phyloP scores from a whole-genome alignment of 352 stramenopile species.

The Globisporangium paroecandrum region DNA sequence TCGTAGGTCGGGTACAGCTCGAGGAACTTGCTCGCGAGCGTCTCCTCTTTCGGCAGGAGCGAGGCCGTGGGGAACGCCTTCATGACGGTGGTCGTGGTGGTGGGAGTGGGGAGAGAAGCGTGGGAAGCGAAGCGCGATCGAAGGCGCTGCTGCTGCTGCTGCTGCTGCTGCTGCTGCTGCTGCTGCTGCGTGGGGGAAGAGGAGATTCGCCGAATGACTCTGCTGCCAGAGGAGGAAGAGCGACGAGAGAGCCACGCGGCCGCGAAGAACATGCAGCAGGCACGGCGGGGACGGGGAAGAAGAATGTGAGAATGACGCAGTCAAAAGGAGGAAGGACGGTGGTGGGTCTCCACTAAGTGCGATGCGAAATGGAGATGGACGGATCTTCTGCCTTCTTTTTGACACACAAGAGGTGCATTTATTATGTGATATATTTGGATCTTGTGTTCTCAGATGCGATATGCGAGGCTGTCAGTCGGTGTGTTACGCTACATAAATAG shows the following conservation, averaged over 20 bases:
- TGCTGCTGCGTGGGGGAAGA: conserved; percentile 2
- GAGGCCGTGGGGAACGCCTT: conserved; percentile 63
- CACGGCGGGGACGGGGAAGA: not conserved
- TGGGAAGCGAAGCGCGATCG: not conserved
- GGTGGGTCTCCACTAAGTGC: not conserved
- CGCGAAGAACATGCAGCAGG: conserved; percentile 9
- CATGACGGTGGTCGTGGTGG: conserved; percentile 16
- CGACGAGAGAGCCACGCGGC: not conserved
- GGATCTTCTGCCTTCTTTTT: not conserved
- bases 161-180: conserved; percentile 8
- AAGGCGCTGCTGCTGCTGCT: not conserved
- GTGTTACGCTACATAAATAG: not conserved
- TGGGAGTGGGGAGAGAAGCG: not conserved
- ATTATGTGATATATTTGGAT: not conserved
- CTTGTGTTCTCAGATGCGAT: not conserved
- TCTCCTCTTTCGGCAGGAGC: conserved; percentile 92
- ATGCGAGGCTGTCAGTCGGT: not conserved
- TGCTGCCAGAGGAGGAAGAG: not conserved
- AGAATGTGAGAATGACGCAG: not conserved
- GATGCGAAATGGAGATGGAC: not conserved
- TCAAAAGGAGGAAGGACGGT: not conserved
- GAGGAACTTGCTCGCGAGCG: conserved; percentile 78
- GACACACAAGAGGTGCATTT: not conserved
- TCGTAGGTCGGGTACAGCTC: conserved; percentile 83
- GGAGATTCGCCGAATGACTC: conserved; percentile 16